phyloP scores from a whole-genome alignment of 257 asterid genomes.

The Lycium barbarum region DNA sequence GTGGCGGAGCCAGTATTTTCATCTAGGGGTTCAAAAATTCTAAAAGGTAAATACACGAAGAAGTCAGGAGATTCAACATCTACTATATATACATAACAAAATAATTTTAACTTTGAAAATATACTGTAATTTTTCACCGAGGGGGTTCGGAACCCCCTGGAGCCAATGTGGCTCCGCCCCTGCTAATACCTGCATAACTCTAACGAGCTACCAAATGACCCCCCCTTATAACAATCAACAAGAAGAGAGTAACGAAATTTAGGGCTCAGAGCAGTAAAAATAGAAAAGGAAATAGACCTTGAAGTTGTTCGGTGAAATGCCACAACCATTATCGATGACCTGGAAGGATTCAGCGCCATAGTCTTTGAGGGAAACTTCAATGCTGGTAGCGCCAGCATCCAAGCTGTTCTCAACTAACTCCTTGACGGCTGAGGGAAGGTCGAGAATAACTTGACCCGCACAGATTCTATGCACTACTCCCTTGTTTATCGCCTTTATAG shows the following conservation, averaged over 20 bases:
- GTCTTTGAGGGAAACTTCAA: constrained; percentile 77
- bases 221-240: neutral
- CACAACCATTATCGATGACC: constrained; percentile 91
- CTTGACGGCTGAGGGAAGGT: constrained; percentile 95
- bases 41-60: no score
- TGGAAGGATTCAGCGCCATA: constrained; percentile 85
- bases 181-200: no score
- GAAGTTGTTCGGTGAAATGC: constrained; percentile 83
- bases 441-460: constrained; percentile 91
- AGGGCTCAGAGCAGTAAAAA: neutral
- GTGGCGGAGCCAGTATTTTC: no score
- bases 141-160: no score
- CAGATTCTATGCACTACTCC: constrained; percentile 80
- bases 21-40: no score
- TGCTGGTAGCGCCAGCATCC: constrained; percentile 90
- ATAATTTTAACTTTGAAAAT: no score
- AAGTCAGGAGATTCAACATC: no score
- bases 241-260: neutral
- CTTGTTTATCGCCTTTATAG: constrained; percentile 72
- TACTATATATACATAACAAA: no score
- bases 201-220: no score
- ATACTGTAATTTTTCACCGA: no score
- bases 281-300: constrained; percentile 47
- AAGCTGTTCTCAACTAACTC: constrained; percentile 99
- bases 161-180: no score